Conservation (phyloP, 106 monocot genomes). For the Dioscorea alata region DNA sequence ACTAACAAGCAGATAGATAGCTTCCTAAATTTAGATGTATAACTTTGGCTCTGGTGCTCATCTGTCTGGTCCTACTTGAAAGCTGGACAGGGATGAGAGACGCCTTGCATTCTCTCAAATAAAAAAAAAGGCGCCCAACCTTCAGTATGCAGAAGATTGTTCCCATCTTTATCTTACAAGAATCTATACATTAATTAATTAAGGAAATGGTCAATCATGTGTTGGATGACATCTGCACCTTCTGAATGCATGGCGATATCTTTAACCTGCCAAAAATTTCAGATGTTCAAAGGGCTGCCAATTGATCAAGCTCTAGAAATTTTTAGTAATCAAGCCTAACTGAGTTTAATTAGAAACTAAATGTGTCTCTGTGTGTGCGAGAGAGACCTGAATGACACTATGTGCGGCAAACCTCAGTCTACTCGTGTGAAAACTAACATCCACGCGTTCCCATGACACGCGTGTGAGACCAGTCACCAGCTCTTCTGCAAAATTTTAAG, state of each 20-base stretch:
- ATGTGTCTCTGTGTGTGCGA: too few relatives aligned
- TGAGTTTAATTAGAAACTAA: too few relatives aligned
- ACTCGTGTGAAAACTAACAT: constrained; percentile 82
- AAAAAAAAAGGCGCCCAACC: too few relatives aligned
- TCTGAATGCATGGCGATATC: constrained; percentile 50
- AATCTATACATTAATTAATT: constrained; percentile 19
- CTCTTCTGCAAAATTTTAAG: constrained; percentile 40
- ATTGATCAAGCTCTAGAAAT: background rate
- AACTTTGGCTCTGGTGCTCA: too few relatives aligned
- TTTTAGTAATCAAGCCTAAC: background rate
- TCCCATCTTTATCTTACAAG: too few relatives aligned
- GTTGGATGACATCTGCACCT: constrained; percentile 88
- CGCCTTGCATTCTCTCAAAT: too few relatives aligned
- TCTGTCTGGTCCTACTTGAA: too few relatives aligned
- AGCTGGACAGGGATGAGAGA: too few relatives aligned
- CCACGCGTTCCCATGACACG: constrained; percentile 94
- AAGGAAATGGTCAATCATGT: constrained; percentile 81
- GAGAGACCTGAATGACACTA: constrained; percentile 79
- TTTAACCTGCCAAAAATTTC: constrained; percentile 50
- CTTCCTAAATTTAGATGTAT: too few relatives aligned
- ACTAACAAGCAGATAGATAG: too few relatives aligned
- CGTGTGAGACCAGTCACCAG: constrained; percentile 56
- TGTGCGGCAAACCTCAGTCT: constrained; percentile 72
- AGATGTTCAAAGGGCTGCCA: background rate
- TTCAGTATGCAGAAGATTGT: too few relatives aligned